These are phyloP conservation scores for Paraphaeosphaeria minitans DNA, from an alignment of 2,329 filamentous ascomycete genomes.

Conservation along the genomic window DNA sequence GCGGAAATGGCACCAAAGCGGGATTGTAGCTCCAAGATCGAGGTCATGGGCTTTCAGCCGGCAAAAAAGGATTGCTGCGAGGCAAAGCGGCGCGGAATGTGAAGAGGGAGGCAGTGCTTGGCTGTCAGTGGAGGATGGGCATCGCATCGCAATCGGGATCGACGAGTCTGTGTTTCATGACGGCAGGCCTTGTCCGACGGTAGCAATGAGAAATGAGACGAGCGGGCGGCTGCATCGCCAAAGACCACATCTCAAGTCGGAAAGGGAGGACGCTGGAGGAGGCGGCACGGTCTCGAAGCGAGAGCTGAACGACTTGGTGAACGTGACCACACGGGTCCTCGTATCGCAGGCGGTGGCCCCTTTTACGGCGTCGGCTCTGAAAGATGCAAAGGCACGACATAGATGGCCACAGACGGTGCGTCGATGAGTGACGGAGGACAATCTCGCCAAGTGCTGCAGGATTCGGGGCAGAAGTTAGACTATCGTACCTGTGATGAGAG, in stretches of 20 bases:
- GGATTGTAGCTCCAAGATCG: not conserved
- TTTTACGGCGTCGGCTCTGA: not conserved
- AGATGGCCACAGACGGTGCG: not conserved
- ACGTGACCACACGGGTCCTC: not conserved
- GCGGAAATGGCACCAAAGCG: no score
- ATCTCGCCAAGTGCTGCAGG: conserved; percentile 1
- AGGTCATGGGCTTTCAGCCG: not conserved
- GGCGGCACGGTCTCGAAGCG: not conserved
- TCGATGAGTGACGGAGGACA: not conserved
- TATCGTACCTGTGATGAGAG: no score
- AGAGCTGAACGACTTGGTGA: not conserved
- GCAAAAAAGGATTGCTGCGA: not conserved
- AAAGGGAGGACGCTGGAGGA: not conserved
- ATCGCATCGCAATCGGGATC: conserved; percentile 1
- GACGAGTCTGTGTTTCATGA: not conserved
- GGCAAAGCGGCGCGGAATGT: not conserved
- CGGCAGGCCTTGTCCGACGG: not conserved
- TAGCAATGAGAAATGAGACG: not conserved
- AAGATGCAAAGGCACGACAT: not conserved
- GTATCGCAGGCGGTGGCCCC: not conserved
- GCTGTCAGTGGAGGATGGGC: not conserved
- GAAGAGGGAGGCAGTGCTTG: not conserved
- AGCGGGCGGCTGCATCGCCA: not conserved
- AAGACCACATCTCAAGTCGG: not conserved
- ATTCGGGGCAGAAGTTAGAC: conserved; percentile 1